Base-by-base conservation (phyloP, 352 stramenopile genomes). In the Phytophthora macrochlamydospora region DNA sequence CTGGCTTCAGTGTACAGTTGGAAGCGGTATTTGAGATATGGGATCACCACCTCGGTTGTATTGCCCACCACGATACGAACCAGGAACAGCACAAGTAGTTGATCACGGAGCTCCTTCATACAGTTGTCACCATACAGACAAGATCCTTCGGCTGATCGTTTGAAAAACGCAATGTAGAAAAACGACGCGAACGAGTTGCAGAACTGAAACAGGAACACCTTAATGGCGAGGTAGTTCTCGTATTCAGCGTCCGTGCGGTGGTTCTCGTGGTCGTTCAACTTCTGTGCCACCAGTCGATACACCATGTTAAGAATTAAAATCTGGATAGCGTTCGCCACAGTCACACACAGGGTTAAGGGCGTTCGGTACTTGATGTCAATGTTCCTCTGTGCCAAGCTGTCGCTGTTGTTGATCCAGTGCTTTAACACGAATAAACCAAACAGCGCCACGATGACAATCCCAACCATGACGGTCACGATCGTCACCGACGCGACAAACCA, bases 131-230 rank as follows among this genome's bases (percentile, higher is more conserved):
- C 71, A 35, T 70, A 68, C 51, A 97, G 70, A 43, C 96, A 98
- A 12, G 83, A 78, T 49, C 87, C 44, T 52, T 90, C 77, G 0
- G 63, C 50, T 24, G 43, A 28, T 18, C 50, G 38, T 52, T 91
- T 91, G 30, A 91, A 42, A 52, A 92, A 93, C n/a, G 83, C 83
- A 13, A 92, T 98, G 73, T 98, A 99, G 63, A 98, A 98, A 35
- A 98, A 91, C 32, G 90, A 97, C 38, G 92, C 91, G 67, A 98
- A 98, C 69, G 96, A 97, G 78, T 97, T 98, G 56, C 96, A 95
- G 68, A 98, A 98, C 67, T 97, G 86, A 73, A 99, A 99, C n/a
- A 98, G 71, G 57, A 99, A 98, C 3, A 98, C 95, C 77, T 99
- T 99, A 71, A 97, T 93, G 48, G 98, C 98, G 59, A 99, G 78